A percentile compares a stretch with the other conserved stretches of the same genome.
Evolutionary conservation across 2,329 filamentous ascomycete genomes (phyloP).

Genomic region (Xylaria sp.): DNA sequence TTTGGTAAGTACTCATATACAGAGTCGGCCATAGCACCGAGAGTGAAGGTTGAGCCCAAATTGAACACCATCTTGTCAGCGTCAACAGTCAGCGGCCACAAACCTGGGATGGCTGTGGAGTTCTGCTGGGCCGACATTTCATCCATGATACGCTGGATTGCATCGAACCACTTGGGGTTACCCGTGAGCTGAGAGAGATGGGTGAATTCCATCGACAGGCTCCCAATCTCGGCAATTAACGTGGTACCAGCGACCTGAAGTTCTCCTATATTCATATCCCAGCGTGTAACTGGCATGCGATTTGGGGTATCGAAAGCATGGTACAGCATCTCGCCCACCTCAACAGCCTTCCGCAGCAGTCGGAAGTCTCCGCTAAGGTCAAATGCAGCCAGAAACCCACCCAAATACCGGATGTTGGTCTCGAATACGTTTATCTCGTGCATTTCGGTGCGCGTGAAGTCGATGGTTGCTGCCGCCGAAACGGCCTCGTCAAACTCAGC

Average conservation of each 20-base stretch:
- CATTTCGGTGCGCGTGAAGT: background rate
- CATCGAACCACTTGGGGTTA: background rate
- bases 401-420: slow-evolving; percentile 3
- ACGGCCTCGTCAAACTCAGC: background rate
- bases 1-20: slow-evolving; percentile 2
- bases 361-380: background rate
- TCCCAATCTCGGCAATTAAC: background rate
- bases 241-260: background rate
- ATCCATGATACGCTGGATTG: background rate
- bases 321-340: slow-evolving; percentile 7
- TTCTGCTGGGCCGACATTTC: background rate
- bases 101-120: background rate
- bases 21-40: slow-evolving; percentile 1
- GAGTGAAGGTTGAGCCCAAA: background rate
- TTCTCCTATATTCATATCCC: background rate
- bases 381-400: background rate
- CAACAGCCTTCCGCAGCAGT: slow-evolving; percentile 3
- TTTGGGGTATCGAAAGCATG: slow-evolving; percentile 1
- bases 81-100: background rate
- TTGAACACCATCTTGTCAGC: background rate
- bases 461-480: background rate
- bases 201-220: background rate
- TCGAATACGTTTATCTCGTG: background rate
- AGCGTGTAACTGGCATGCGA: background rate
- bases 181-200: slow-evolving; percentile 7